A percentile compares a stretch with the other conserved stretches of the same genome.
These are phyloP conservation scores for Fusarium sp. DNA, from an alignment of 2,329 filamentous ascomycete genomes.

Conservation along the genomic window DNA sequence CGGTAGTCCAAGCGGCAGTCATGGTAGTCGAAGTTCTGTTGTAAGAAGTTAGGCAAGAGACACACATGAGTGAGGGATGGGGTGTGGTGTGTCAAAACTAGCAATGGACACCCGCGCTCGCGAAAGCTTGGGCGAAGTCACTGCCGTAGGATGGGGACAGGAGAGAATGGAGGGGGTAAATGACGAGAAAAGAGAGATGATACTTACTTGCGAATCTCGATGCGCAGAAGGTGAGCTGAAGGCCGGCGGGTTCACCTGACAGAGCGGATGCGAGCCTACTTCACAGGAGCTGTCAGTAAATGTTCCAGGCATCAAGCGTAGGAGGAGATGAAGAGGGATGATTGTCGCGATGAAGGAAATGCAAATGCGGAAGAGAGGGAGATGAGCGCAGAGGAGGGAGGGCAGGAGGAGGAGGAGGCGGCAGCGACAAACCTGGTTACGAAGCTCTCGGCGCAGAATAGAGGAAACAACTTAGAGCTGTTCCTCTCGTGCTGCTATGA, in stretches of 20 bases:
- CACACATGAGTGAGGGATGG: neutral
- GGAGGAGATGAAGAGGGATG: neutral
- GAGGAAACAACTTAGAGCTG: slow-evolving; percentile 27
- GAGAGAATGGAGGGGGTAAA: neutral
- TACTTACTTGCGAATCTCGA: neutral
- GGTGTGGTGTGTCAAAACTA: neutral
- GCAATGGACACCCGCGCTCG: neutral
- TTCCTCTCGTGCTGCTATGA: slow-evolving; percentile 18
- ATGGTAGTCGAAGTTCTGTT: slow-evolving; percentile 6
- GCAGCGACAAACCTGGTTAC: slow-evolving; percentile 13
- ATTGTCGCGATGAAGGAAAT: neutral
- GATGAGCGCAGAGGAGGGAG: neutral
- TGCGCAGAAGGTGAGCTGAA: neutral
- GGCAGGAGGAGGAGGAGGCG: neutral
- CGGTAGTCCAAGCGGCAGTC: slow-evolving; percentile 26
- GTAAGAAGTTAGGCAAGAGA: neutral
- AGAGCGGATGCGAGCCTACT: neutral
- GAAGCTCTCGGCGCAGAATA: slow-evolving; percentile 7
- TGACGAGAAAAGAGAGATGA: neutral
- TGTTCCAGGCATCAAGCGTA: no score
- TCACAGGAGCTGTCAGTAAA: neutral
- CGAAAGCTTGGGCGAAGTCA: neutral
- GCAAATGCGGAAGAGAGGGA: neutral
- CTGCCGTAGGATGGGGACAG: neutral
- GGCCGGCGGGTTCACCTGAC: neutral